A percentile compares a stretch with the other conserved stretches of the same genome.
phyloP scores from a whole-genome alignment of 148 eudicot genomes.

The Amaranthus hypochondriacus region DNA sequence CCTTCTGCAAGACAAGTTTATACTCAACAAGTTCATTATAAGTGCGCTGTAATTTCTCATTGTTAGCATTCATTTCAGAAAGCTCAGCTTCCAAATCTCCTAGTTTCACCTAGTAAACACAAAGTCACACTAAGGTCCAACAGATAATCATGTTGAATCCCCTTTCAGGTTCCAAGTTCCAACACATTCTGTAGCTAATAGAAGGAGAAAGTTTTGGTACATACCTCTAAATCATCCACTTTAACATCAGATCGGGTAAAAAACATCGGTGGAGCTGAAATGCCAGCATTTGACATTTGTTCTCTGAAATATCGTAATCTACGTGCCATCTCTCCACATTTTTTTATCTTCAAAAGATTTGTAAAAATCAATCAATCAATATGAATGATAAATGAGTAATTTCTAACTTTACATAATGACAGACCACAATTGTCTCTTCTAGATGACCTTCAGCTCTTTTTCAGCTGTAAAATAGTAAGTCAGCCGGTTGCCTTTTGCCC shows the following conservation, averaged over 20 bases:
- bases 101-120: conserved; percentile 54
- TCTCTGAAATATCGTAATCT: conserved; percentile 67
- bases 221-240: conserved; percentile 84
- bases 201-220: background rate
- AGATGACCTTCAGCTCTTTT: too few relatives aligned
- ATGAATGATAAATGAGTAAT: background rate
- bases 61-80: conserved; percentile 70
- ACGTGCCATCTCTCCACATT: conserved; percentile 92
- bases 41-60: conserved; percentile 69
- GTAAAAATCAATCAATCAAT: conserved; percentile 4
- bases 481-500: too few relatives aligned
- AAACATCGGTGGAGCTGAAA: conserved; percentile 41
- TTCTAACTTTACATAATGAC: too few relatives aligned
- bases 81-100: conserved; percentile 85
- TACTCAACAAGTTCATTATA: conserved; percentile 78
- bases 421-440: too few relatives aligned
- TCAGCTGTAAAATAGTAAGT: too few relatives aligned
- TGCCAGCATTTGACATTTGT: conserved; percentile 73
- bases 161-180: too few relatives aligned
- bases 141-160: background rate
- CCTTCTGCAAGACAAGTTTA: conserved; percentile 86
- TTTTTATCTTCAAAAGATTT: conserved; percentile 60
- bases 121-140: conserved; percentile 5
- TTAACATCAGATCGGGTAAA: conserved; percentile 30
- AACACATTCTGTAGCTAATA: background rate